Percentiles rank a stretch among this genome's conserved stretches.
Conservation (phyloP, 2,329 filamentous ascomycete species). For the Clonostachys solani region DNA sequence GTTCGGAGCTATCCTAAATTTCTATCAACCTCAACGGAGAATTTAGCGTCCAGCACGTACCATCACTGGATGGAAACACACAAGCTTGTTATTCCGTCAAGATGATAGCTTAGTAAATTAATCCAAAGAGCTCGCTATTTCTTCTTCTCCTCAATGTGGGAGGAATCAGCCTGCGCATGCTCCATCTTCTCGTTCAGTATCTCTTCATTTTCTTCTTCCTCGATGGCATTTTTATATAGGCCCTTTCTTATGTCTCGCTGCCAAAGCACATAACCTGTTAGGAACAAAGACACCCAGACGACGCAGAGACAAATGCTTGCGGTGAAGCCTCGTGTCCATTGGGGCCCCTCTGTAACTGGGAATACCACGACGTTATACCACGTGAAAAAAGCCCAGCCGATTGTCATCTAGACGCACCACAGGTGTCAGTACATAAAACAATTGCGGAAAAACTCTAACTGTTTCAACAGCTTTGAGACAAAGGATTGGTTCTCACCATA, state of each 20-base stretch:
- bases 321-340: slow-evolving; percentile 14
- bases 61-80: too few species aligned
- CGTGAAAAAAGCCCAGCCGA: slow-evolving; percentile 15
- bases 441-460: neutral
- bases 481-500: slow-evolving; percentile 7
- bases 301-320: slow-evolving; percentile 10
- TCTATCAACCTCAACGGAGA: too few species aligned
- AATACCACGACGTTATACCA: slow-evolving; percentile 14
- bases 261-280: slow-evolving; percentile 20
- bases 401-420: slow-evolving; percentile 12
- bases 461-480: neutral
- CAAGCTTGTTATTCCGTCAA: too few species aligned
- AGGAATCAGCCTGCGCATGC: too few species aligned
- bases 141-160: too few species aligned
- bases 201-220: slow-evolving; percentile 14
- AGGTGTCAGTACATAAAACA: neutral
- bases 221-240: slow-evolving; percentile 11
- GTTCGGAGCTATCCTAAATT: too few species aligned
- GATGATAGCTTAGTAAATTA: too few species aligned
- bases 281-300: slow-evolving; percentile 18
- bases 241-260: slow-evolving; percentile 15
- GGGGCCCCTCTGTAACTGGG: slow-evolving; percentile 9
- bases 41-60: too few species aligned
- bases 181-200: slow-evolving; percentile 9
- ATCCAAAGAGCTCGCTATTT: too few species aligned